These are phyloP conservation scores for Abrus pulchellus DNA, from an alignment of 306 rosid genomes.

Conservation along the genomic window DNA sequence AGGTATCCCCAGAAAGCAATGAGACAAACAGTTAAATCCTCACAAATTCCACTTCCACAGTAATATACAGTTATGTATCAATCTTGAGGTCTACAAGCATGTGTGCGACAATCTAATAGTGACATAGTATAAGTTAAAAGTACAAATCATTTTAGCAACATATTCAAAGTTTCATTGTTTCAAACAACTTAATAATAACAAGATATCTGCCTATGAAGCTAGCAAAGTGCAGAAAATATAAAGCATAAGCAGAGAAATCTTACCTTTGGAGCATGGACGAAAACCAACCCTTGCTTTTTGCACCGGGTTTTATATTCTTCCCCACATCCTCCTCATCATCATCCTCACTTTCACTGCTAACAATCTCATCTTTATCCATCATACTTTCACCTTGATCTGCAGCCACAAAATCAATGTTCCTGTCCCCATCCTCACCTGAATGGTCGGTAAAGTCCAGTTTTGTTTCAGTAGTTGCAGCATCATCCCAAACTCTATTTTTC, in stretches of 20 bases:
- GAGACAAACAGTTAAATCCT: not conserved
- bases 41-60: not conserved
- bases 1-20: constrained; percentile 6
- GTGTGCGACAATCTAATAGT: not conserved
- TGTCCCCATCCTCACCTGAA: constrained; percentile 61
- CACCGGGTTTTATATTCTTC: constrained; percentile 66
- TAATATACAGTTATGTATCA: not conserved
- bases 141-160: constrained; percentile 12
- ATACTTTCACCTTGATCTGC: constrained; percentile 84
- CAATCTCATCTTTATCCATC: constrained; percentile 89
- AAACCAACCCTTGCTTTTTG: constrained; percentile 91
- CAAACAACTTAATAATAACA: constrained; percentile 6
- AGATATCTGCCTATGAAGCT: not conserved
- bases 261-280: constrained; percentile 93
- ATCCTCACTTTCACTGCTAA: constrained; percentile 79
- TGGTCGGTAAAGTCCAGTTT: constrained; percentile 45
- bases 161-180: not conserved
- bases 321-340: constrained; percentile 67
- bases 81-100: not conserved
- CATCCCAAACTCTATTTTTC: constrained; percentile 46
- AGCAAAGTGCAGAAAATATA: constrained; percentile 18
- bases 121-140: not conserved
- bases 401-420: constrained; percentile 64
- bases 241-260: constrained; percentile 5
- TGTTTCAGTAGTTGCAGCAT: constrained; percentile 5